Conservation (phyloP, 257 asterid genomes). For the Forsythia suspensa region DNA sequence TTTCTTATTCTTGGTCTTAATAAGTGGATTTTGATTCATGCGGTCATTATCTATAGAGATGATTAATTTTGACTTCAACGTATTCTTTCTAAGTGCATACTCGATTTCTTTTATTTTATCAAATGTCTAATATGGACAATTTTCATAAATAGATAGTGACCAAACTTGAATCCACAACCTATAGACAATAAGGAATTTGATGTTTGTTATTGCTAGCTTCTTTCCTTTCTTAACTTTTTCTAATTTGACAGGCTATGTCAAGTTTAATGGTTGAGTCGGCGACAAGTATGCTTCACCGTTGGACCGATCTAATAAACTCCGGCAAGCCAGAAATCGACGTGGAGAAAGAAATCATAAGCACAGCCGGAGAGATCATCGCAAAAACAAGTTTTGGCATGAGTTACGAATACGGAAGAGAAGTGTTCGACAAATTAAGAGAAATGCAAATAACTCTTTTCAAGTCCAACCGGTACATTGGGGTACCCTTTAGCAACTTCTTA, state of each 20-base stretch:
- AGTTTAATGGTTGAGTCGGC: conserved; percentile 73
- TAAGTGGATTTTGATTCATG: no score
- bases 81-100: no score
- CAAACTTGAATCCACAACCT: background rate
- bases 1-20: no score
- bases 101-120: no score
- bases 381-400: conserved; percentile 73
- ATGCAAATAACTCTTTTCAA: conserved; percentile 78
- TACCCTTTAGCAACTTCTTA: conserved; percentile 64
- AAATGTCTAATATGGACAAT: no score
- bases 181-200: background rate
- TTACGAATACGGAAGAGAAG: conserved; percentile 48
- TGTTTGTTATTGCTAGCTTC: background rate
- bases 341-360: conserved; percentile 62
- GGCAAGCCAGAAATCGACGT: conserved; percentile 64
- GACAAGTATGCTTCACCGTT: conserved; percentile 59
- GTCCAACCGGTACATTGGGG: conserved; percentile 75
- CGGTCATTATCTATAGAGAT: no score
- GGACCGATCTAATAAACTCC: conserved; percentile 47
- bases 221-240: background rate
- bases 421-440: conserved; percentile 60
- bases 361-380: conserved; percentile 86
- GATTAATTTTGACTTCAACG: no score
- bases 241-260: conserved; percentile 61
- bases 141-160: background rate